Conservation (phyloP, 2,329 filamentous ascomycete species). For the Elsinoe fawcettii region DNA sequence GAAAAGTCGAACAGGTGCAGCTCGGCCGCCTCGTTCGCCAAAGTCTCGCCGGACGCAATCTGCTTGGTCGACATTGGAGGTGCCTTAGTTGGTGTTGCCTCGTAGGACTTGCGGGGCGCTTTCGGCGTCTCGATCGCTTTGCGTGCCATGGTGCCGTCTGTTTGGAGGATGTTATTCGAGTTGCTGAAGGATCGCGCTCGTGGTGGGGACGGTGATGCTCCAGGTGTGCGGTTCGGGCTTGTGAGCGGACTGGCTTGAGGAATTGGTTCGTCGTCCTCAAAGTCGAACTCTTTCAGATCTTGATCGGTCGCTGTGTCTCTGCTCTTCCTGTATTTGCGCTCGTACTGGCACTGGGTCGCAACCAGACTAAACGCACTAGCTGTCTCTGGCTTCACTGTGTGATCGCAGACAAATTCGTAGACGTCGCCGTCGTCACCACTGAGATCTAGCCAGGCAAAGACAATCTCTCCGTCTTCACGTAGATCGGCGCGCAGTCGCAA, state of each 20-base stretch:
- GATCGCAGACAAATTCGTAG: constrained; percentile 96
- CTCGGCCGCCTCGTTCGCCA: constrained; percentile 70
- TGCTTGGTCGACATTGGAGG: constrained; percentile 49
- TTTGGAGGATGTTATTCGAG: constrained; percentile 17
- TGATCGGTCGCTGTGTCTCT: constrained; percentile 71
- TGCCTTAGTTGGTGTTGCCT: constrained; percentile 48
- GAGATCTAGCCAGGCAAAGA: constrained; percentile 89
- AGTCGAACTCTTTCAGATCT: constrained; percentile 77
- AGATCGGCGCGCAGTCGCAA: constrained; percentile 81
- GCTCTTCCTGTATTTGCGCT: constrained; percentile 80
- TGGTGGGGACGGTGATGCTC: constrained; percentile 25
- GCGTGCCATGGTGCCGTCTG: constrained; percentile 26
- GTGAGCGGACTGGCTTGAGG: constrained; percentile 52
- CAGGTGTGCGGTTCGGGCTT: constrained; percentile 38
- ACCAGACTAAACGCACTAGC: constrained; percentile 74
- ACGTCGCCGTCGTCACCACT: constrained; percentile 90
- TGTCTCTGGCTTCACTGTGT: constrained; percentile 59
- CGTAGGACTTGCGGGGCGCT: constrained; percentile 24
- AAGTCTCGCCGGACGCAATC: constrained; percentile 63
- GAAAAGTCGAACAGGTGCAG: constrained; percentile 90
- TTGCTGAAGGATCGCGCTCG: constrained; percentile 11
- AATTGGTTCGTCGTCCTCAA: constrained; percentile 55
- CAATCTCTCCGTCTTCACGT: constrained; percentile 69
- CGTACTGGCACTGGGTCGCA: constrained; percentile 92
- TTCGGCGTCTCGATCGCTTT: constrained; percentile 24